phyloP scores from a whole-genome alignment of 148 eudicot species.

The Rhododendron mucronatum region DNA sequence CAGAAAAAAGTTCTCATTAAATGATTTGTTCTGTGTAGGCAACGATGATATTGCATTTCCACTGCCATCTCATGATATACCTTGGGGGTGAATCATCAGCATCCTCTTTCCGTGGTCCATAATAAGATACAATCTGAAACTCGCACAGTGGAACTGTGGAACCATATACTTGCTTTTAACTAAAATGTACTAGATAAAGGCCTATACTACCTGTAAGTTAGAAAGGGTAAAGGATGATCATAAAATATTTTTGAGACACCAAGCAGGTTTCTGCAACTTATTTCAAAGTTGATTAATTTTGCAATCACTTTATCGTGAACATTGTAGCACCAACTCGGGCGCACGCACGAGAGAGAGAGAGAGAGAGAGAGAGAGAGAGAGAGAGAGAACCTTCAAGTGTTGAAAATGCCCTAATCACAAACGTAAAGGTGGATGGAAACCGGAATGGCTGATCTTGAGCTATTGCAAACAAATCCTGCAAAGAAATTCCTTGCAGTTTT shows the following conservation, averaged over 20 bases:
- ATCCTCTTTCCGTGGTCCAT: not conserved
- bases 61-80: not conserved
- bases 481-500: conserved; percentile 9
- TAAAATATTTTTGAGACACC: not conserved
- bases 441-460: conserved; percentile 99
- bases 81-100: not conserved
- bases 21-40: not conserved
- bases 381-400: conserved; percentile 87
- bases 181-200: not conserved
- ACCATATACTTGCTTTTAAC: not conserved
- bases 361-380: conserved; percentile 15
- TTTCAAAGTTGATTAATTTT: not conserved
- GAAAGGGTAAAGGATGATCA: not conserved
- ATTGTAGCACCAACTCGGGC: not conserved
- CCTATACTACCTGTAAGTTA: not conserved
- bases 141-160: not conserved
- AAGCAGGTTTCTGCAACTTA: not conserved
- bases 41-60: not conserved
- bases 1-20: not conserved
- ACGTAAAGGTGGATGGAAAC: conserved; percentile 95
- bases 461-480: conserved; percentile 95
- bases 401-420: conserved; percentile 90
- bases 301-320: not conserved
- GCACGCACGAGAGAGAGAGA: not conserved
- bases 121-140: not conserved